Percentiles rank a stretch among this genome's conserved stretches.
These are phyloP conservation scores for Auricularia cornea DNA, from an alignment of 768 basidiomycete species.

Conservation along the genomic window DNA sequence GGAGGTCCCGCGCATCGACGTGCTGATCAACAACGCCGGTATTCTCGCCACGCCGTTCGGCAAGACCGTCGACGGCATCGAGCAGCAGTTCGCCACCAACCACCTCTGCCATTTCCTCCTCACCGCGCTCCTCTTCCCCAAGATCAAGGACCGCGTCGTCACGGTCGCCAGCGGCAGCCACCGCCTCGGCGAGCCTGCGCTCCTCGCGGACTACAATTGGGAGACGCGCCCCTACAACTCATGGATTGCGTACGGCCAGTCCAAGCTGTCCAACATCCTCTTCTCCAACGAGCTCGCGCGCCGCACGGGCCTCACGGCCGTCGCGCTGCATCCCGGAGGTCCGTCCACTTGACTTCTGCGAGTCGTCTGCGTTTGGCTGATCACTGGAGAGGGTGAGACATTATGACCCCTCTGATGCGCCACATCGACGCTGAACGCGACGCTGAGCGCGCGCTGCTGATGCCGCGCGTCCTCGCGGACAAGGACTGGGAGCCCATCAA, in stretches of 20 bases:
- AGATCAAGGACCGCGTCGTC: slow-evolving; percentile 3
- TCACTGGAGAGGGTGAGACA: not conserved
- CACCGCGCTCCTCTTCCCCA: slow-evolving; percentile 4
- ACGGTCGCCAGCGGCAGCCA: not conserved
- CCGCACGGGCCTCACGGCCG: not conserved
- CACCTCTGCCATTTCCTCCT: slow-evolving; percentile 7
- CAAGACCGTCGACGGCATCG: slow-evolving; percentile 1
- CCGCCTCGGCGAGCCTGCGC: not conserved
- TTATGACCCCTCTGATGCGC: not conserved
- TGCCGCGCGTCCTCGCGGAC: not conserved
- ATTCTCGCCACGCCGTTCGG: not conserved
- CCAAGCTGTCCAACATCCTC: slow-evolving; percentile 13
- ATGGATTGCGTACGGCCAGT: not conserved
- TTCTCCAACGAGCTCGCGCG: slow-evolving; percentile 10
- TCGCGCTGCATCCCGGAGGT: not conserved
- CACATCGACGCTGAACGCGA: not conserved
- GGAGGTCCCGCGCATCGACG: slow-evolving; percentile 4
- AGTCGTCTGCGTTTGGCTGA: not conserved
- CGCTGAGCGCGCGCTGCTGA: not conserved
- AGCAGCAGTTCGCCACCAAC: slow-evolving; percentile 10
- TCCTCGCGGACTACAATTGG: not conserved
- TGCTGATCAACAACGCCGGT: slow-evolving; percentile 6
- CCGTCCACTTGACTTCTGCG: not conserved
- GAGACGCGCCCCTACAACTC: not conserved
- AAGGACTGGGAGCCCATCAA: not conserved